phyloP scores from a whole-genome alignment of 305 asterid genomes.

The Fraxinus velutina region DNA sequence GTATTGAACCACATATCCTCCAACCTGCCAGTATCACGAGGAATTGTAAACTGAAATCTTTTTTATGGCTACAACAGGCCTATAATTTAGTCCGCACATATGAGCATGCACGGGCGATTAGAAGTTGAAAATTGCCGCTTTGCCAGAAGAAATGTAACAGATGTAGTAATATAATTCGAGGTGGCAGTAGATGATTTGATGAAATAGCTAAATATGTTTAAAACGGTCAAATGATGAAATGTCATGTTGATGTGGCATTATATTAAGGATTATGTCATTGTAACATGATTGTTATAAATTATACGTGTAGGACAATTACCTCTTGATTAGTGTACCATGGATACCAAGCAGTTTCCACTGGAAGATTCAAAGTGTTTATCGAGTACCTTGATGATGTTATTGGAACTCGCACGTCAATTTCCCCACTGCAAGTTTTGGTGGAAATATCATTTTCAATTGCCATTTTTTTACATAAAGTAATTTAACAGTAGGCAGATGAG shows the following conservation, averaged over 20 bases:
- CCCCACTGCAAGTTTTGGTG: conserved; percentile 31
- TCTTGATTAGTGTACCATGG: conserved; percentile 41
- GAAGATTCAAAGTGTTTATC: conserved; percentile 30
- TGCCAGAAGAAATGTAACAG: not conserved
- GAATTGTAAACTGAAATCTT: not conserved
- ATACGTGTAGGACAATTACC: conserved; percentile 11
- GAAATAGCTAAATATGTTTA: not conserved
- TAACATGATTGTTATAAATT: not conserved
- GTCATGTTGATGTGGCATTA: not conserved
- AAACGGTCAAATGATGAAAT: not conserved
- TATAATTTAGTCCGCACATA: not conserved
- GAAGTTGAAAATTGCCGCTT: not conserved
- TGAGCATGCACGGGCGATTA: not conserved
- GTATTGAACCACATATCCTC: conserved; percentile 43
- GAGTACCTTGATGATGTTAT: conserved; percentile 39
- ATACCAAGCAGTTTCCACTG: conserved; percentile 30
- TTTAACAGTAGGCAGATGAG: not conserved
- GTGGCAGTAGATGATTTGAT: not conserved
- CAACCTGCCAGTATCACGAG: conserved; percentile 29
- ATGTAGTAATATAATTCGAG: not conserved
- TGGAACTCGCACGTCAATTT: conserved; percentile 38
- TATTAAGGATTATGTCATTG: not conserved
- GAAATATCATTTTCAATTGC: not conserved
- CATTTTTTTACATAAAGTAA: not conserved
- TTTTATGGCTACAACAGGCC: not conserved